Base-by-base conservation (phyloP, 2,329 filamentous ascomycete species). In the Colletotrichum scovillei region DNA sequence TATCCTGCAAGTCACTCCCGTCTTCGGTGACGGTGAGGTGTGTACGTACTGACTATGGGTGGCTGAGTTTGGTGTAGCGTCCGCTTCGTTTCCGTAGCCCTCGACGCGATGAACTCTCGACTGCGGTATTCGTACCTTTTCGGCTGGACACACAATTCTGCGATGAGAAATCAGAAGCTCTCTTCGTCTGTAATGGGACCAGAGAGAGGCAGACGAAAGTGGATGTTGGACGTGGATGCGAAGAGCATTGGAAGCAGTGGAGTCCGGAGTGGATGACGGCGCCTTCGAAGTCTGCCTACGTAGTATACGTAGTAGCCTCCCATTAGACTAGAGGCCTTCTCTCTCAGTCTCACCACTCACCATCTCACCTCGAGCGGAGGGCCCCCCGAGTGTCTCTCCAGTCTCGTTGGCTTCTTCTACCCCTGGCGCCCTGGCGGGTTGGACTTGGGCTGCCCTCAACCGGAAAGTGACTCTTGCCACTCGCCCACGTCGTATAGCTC, bases 61-160 rank as follows among this genome's bases (percentile, higher is more conserved):
- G 38, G 42, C 42, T 22, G 42, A 49, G 0, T 2, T 49, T 49
- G 42, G 42, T 22, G 42, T 49, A 49, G 19, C 19, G 19, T 49
- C 19, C 42, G 4, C 42, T 49, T 22, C 42, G 42, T 19, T 49
- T 49, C 32, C 63, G 12, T 56, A 9, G 62, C 62, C 49, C 46
- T 53, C 53, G 38, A 56, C 38, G 57, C 53, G 62, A 42, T 38
- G 38, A 70, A 67, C 67, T 59, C 42, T 70, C 26, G 35, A 46
- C 38, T 22, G 65, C 49, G 28, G 42, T 35, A 53, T 49, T 49
- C 42, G 19, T 5, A 49, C 42, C 42, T 24, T 59, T 57, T 57
- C 53, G 60, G 32, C 6, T 16, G 49, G 60, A 35, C 67, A 64
- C 59, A 19, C 57, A 24, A 7, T 26, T 5, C 16, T 16, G 30